Conservation (phyloP, 2,329 filamentous ascomycete species). For the Aspergillus pseudoviridinutans region DNA sequence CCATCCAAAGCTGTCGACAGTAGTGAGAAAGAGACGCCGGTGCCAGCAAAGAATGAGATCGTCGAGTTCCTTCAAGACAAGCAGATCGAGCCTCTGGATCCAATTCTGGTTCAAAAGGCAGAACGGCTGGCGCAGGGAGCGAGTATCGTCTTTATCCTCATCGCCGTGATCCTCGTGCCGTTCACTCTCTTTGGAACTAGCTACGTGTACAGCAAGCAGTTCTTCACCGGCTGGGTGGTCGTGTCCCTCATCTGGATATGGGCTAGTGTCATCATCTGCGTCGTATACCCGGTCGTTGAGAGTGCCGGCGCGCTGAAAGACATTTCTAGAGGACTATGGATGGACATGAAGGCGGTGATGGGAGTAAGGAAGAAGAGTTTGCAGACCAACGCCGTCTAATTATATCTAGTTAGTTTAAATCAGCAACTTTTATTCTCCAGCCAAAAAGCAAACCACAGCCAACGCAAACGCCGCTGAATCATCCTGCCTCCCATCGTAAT, state of each 20-base stretch:
- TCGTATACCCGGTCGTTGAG: constrained; percentile 39
- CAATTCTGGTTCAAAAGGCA: constrained; percentile 31
- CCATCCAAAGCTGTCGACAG: not conserved
- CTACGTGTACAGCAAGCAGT: constrained; percentile 33
- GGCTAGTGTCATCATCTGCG: constrained; percentile 35
- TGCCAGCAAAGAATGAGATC: constrained; percentile 38
- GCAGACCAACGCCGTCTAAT: not conserved
- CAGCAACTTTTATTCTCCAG: not conserved
- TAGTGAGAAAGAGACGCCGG: not conserved
- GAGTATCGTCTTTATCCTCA: constrained; percentile 32
- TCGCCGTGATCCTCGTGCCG: constrained; percentile 38
- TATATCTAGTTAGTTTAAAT: not conserved
- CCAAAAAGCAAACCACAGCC: not conserved
- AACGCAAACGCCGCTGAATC: not conserved
- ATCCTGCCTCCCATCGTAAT: not conserved
- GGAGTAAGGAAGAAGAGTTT: not conserved
- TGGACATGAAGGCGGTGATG: constrained; percentile 10
- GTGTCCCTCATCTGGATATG: constrained; percentile 43
- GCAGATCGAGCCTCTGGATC: constrained; percentile 43
- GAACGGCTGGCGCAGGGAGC: constrained; percentile 36
- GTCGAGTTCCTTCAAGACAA: constrained; percentile 40
- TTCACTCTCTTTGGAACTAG: constrained; percentile 38
- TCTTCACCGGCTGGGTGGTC: constrained; percentile 39
- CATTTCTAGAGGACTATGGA: constrained; percentile 19
- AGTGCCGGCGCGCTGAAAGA: constrained; percentile 29